phyloP scores from a whole-genome alignment of 257 asterid genomes.

The Datura wrightii region DNA sequence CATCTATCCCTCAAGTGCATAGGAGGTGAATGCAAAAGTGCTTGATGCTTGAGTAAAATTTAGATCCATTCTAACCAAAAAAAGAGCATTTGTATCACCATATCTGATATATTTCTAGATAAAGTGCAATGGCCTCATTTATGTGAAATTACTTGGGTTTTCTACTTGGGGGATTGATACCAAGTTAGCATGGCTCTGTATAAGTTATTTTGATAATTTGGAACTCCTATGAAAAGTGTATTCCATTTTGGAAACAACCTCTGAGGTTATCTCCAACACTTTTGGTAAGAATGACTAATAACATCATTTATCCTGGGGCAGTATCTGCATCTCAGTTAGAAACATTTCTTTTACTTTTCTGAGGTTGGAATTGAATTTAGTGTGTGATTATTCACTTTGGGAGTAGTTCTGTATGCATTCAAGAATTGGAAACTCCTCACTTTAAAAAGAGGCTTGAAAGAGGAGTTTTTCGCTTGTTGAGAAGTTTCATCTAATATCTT shows the following conservation, averaged over 20 bases:
- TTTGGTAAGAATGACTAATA: not conserved
- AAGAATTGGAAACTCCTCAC: not conserved
- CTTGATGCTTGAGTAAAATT: not conserved
- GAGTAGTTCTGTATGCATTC: conserved; percentile 12
- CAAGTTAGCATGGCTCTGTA: not conserved
- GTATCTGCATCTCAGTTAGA: not conserved
- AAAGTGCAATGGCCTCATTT: not conserved
- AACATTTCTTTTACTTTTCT: not conserved
- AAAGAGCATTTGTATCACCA: not conserved
- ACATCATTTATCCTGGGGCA: conserved; percentile 6
- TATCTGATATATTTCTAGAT: not conserved
- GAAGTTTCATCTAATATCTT: not conserved
- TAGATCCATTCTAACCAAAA: not conserved
- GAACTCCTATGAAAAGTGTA: not conserved
- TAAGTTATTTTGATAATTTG: not conserved
- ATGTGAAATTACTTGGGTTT: conserved; percentile 22
- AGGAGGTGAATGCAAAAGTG: not conserved
- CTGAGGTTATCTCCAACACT: not conserved
- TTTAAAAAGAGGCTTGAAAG: not conserved
- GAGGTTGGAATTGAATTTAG: conserved; percentile 14
- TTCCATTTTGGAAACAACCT: not conserved
- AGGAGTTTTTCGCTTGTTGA: not conserved
- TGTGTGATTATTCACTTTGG: not conserved
- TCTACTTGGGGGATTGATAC: conserved; percentile 16
- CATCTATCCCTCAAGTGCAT: not conserved